Evolutionary conservation across 1,284 basidiomycete species (phyloP).

Genomic region (Moesziomyces parantarcticus): DNA sequence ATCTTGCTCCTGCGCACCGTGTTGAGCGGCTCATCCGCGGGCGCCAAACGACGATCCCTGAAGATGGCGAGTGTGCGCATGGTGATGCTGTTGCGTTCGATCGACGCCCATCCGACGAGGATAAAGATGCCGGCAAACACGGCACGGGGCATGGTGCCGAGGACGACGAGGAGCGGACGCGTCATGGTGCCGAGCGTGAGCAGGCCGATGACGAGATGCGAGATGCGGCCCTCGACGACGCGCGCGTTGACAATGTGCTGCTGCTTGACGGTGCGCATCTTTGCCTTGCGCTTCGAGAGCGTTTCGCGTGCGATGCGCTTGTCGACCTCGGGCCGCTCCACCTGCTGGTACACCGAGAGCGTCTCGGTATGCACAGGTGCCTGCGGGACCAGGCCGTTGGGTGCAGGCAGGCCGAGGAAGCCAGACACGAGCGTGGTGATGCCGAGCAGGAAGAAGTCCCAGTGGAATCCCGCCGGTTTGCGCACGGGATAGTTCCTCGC

Average conservation of each 20-base stretch:
- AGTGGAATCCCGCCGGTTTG: constrained; percentile 93
- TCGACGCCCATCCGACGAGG: constrained; percentile 71
- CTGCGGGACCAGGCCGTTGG: constrained; percentile 91
- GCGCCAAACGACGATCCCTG: constrained; percentile 72
- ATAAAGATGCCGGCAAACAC: constrained; percentile 66
- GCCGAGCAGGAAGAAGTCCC: constrained; percentile 79
- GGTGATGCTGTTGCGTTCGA: constrained; percentile 85
- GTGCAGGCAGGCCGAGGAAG: constrained; percentile 88
- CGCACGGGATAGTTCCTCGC: constrained; percentile 87
- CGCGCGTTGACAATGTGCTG: constrained; percentile 57
- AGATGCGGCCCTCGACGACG: constrained; percentile 63
- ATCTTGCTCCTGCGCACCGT: constrained; percentile 81
- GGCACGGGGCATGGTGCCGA: constrained; percentile 63
- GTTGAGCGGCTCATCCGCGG: constrained; percentile 72
- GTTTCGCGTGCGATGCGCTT: constrained; percentile 68
- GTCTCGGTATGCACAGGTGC: constrained; percentile 93
- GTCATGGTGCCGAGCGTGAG: constrained; percentile 67
- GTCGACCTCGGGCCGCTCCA: constrained; percentile 41
- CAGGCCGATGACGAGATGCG: constrained; percentile 64
- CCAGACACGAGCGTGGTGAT: constrained; percentile 92
- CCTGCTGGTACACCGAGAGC: constrained; percentile 78
- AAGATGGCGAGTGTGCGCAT: constrained; percentile 84
- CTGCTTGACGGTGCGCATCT: constrained; percentile 39
- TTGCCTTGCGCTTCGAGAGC: constrained; percentile 66
- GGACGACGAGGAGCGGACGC: constrained; percentile 62